phyloP scores from a whole-genome alignment of 78 protist species.

The Anaeramoeba flamelloides region DNA sequence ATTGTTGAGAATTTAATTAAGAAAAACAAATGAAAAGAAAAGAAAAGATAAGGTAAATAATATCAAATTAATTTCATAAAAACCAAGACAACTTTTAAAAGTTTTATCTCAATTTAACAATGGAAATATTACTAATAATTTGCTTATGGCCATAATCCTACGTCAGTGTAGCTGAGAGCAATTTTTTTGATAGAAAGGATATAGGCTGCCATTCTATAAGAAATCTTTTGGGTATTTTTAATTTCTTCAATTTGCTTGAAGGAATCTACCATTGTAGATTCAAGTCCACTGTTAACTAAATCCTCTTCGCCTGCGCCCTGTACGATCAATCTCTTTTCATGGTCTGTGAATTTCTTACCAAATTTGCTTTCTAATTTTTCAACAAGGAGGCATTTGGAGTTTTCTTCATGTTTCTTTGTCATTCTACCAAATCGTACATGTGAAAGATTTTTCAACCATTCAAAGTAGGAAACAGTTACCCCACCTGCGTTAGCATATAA shows the following conservation, averaged over 20 bases:
- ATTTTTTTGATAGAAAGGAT: neutral
- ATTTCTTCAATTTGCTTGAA: neutral
- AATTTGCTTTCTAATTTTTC: conserved; percentile 30
- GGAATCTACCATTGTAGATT: neutral
- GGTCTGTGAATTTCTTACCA: neutral
- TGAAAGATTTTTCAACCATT: conserved; percentile 67
- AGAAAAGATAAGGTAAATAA: too few relatives aligned
- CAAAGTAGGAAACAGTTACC: conserved; percentile 72
- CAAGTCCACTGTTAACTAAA: neutral
- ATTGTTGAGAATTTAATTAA: too few relatives aligned
- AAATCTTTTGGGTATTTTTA: neutral
- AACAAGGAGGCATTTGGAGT: conserved; percentile 37
- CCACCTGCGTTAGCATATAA: conserved; percentile 62
- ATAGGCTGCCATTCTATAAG: neutral
- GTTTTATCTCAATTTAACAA: too few relatives aligned
- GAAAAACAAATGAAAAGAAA: too few relatives aligned
- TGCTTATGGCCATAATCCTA: neutral
- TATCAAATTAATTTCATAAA: too few relatives aligned
- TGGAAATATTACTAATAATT: too few relatives aligned
- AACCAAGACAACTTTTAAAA: too few relatives aligned
- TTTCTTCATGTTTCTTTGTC: conserved; percentile 60
- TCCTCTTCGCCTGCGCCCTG: neutral
- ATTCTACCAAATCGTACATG: conserved; percentile 32
- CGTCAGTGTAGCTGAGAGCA: neutral
- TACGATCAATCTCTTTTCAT: neutral